Evolutionary conservation across 495 filamentous ascomycete genomes (phyloP).

Genomic region (Xylaria nigripes): DNA sequence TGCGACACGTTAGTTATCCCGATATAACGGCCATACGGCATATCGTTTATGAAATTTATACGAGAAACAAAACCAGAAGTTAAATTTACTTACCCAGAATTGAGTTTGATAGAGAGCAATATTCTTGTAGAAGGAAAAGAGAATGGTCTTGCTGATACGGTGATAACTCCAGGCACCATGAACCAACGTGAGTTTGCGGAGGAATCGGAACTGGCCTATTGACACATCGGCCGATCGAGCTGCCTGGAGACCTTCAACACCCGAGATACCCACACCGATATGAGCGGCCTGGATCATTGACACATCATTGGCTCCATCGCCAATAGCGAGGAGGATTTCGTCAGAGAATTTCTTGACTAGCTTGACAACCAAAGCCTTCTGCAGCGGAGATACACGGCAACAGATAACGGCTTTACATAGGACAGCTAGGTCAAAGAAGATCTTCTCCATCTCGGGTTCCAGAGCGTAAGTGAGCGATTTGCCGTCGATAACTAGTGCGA

Average conservation of each 20-base stretch:
- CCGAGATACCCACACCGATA: constrained; percentile 96
- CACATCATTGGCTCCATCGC: constrained; percentile 97
- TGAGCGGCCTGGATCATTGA: constrained; percentile 99
- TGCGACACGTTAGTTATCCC: constrained; percentile 33
- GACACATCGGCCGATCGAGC: constrained; percentile 93
- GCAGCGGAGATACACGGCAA: constrained; percentile 97
- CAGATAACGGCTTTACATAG: constrained; percentile 98
- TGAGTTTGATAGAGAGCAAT: constrained; percentile 98
- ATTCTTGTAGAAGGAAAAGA: constrained; percentile 99
- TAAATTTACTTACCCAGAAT: constrained; percentile 70
- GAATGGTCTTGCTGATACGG: constrained; percentile 87
- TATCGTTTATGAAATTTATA: no score
- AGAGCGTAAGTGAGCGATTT: constrained; percentile 90
- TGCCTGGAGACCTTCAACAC: constrained; percentile 96
- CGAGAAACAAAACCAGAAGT: not conserved
- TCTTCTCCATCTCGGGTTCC: constrained; percentile 87
- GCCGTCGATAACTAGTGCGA: constrained; percentile 96
- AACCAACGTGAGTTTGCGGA: constrained; percentile 89
- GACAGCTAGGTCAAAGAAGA: constrained; percentile 87
- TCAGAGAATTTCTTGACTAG: constrained; percentile 94
- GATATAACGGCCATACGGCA: not conserved
- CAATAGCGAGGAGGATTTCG: constrained; percentile 82
- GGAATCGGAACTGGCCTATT: constrained; percentile 93
- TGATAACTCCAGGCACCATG: constrained; percentile 98
- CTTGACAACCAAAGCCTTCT: constrained; percentile 97